phyloP scores from a whole-genome alignment of 2,329 filamentous ascomycete species.

The Xylaria sp. region DNA sequence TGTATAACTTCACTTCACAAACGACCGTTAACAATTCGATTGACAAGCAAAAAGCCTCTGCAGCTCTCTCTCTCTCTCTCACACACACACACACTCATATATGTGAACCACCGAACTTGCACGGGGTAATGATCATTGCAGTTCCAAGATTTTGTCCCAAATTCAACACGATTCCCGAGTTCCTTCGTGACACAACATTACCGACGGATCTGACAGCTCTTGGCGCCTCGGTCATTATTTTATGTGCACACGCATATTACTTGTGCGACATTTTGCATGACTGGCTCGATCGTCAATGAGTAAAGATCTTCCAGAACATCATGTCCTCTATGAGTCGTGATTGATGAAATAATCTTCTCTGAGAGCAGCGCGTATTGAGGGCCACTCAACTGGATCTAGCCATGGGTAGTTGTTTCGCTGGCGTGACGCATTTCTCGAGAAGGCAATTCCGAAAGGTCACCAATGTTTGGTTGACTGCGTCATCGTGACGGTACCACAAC shows the following conservation, averaged over 20 bases:
- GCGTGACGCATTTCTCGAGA: slow-evolving; percentile 2
- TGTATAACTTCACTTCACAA: not conserved
- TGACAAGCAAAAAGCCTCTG: slow-evolving; percentile 5
- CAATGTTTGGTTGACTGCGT: not conserved
- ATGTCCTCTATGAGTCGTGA: no score
- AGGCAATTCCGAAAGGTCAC: not conserved
- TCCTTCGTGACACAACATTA: slow-evolving; percentile 31
- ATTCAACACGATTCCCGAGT: slow-evolving; percentile 31
- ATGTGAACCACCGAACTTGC: not conserved
- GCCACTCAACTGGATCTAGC: no score
- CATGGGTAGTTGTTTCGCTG: not conserved
- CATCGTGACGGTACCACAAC: not conserved
- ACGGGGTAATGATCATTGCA: slow-evolving; percentile 1
- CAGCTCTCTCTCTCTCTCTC: no score
- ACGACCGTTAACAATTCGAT: not conserved
- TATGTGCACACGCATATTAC: no score
- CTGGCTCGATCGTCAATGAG: no score
- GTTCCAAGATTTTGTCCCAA: slow-evolving; percentile 24
- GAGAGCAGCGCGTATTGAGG: no score
- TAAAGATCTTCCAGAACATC: no score
- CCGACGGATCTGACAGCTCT: no score
- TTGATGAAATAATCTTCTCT: no score
- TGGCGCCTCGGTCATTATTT: no score
- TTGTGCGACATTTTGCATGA: no score
- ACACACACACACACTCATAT: no score